These are phyloP conservation scores for Cavenderia fasciculata DNA, from an alignment of 78 protist species.

Conservation along the genomic window DNA sequence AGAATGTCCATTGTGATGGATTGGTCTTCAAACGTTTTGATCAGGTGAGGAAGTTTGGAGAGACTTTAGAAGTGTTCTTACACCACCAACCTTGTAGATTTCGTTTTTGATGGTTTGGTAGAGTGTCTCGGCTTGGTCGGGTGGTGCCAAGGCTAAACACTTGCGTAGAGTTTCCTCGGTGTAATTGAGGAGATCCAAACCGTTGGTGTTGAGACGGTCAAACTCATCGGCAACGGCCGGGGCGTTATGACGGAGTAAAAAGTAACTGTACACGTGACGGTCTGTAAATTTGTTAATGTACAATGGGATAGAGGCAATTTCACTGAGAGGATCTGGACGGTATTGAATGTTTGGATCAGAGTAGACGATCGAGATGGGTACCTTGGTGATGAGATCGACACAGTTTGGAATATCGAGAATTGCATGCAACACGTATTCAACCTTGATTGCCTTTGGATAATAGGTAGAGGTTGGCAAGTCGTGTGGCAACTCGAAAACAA, in stretches of 20 bases:
- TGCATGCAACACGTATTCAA: slow-evolving; percentile 1
- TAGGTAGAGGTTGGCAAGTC: not conserved
- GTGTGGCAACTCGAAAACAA: slow-evolving; percentile 8
- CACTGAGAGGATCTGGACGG: slow-evolving; percentile 25
- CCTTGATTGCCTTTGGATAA: not conserved
- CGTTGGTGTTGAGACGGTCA: not conserved
- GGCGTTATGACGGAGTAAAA: not conserved
- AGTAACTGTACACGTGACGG: not conserved
- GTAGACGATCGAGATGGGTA: slow-evolving; percentile 8
- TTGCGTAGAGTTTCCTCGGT: not conserved
- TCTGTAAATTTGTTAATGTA: slow-evolving; percentile 1
- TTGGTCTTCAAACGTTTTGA: slow-evolving; percentile 9
- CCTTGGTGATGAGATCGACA: not conserved
- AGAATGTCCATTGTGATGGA: slow-evolving; percentile 12
- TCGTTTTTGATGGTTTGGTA: not conserved
- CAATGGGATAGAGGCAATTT: slow-evolving; percentile 5
- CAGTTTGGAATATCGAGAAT: slow-evolving; percentile 36
- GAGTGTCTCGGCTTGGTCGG: not conserved
- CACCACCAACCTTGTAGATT: not conserved
- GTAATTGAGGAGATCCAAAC: not conserved
- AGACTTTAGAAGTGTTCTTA: slow-evolving; percentile 23
- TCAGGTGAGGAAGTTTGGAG: slow-evolving; percentile 26
- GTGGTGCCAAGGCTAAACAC: not conserved
- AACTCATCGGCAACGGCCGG: slow-evolving; percentile 8
- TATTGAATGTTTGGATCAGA: slow-evolving; percentile 5